Conservation (phyloP, 139 green algal genomes). For the Eudorina sp. region DNA sequence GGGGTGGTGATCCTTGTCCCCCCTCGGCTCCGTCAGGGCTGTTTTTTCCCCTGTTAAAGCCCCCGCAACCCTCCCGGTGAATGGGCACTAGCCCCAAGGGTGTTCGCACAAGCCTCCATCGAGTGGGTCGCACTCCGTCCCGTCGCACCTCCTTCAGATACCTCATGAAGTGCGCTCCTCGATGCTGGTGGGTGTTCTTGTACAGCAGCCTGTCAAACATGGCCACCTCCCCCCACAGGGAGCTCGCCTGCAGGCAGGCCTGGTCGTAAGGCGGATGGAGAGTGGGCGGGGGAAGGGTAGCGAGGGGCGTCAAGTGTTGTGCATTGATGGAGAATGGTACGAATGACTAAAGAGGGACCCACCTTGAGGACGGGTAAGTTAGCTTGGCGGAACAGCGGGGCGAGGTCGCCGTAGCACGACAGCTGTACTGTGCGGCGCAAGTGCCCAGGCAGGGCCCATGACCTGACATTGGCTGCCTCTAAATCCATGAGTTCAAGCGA, state of each 20-base stretch:
- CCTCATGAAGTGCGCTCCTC: slow-evolving; percentile 58
- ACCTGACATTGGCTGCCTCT: not conserved
- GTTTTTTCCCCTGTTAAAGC: no score
- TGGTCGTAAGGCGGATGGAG: not conserved
- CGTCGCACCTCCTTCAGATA: slow-evolving; percentile 61
- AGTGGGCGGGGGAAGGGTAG: not conserved
- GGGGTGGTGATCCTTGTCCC: no score
- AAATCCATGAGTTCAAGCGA: no score
- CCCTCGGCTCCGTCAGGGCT: no score
- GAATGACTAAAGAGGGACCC: not conserved
- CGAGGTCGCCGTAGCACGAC: slow-evolving; percentile 24
- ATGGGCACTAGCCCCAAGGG: no score
- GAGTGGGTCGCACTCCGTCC: no score
- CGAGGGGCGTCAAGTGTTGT: not conserved
- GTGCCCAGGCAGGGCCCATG: slow-evolving; percentile 4
- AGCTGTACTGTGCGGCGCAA: slow-evolving; percentile 40
- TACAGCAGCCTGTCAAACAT: slow-evolving; percentile 79
- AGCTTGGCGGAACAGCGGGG: not conserved
- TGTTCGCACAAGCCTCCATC: no score
- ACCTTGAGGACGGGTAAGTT: slow-evolving; percentile 28
- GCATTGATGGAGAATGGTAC: not conserved
- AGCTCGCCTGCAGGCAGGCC: not conserved
- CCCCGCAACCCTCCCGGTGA: no score
- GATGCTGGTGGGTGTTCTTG: slow-evolving; percentile 82
- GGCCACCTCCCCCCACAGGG: slow-evolving; percentile 63